Evolutionary conservation across 306 rosid genomes (phyloP).

Genomic region (Ceratonia siliqua): DNA sequence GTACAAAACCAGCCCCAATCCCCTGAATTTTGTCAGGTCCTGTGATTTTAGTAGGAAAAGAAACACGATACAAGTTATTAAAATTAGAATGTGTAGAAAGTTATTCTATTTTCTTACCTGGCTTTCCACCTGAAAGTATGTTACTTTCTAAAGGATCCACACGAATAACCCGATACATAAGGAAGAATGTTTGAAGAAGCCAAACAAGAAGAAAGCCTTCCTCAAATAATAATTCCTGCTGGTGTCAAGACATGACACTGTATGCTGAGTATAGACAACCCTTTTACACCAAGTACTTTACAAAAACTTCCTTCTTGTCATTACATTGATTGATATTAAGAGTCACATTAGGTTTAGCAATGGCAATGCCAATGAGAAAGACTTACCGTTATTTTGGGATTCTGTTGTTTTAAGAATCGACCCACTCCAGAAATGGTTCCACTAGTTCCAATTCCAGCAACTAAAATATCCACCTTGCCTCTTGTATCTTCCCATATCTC

Average conservation of each 20-base stretch:
- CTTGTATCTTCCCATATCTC: slow-evolving; percentile 99
- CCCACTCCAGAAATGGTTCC: slow-evolving; percentile 96
- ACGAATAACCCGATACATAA: slow-evolving; percentile 73
- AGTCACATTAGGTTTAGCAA: background rate
- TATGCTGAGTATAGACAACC: slow-evolving; percentile 5
- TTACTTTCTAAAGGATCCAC: slow-evolving; percentile 95
- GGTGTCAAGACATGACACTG: slow-evolving; percentile 11
- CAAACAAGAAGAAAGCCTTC: slow-evolving; percentile 19
- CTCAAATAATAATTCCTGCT: slow-evolving; percentile 21
- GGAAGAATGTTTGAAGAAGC: slow-evolving; percentile 28
- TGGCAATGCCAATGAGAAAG: slow-evolving; percentile 22
- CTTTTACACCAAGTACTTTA: slow-evolving; percentile 17
- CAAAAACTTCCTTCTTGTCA: slow-evolving; percentile 3
- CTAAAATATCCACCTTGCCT: slow-evolving; percentile 92
- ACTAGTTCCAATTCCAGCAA: slow-evolving; percentile 98
- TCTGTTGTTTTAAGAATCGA: slow-evolving; percentile 74
- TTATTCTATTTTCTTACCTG: slow-evolving; percentile 62
- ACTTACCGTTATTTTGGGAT: slow-evolving; percentile 77
- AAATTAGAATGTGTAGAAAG: slow-evolving; percentile 28
- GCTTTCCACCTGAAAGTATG: slow-evolving; percentile 96
- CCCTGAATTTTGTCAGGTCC: slow-evolving; percentile 99
- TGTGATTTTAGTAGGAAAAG: slow-evolving; percentile 40
- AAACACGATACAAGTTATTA: slow-evolving; percentile 22
- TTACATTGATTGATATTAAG: slow-evolving; percentile 18
- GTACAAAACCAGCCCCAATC: slow-evolving; percentile 98